Conservation (phyloP, 2,329 filamentous ascomycete species). For the Fusarium secorum region DNA sequence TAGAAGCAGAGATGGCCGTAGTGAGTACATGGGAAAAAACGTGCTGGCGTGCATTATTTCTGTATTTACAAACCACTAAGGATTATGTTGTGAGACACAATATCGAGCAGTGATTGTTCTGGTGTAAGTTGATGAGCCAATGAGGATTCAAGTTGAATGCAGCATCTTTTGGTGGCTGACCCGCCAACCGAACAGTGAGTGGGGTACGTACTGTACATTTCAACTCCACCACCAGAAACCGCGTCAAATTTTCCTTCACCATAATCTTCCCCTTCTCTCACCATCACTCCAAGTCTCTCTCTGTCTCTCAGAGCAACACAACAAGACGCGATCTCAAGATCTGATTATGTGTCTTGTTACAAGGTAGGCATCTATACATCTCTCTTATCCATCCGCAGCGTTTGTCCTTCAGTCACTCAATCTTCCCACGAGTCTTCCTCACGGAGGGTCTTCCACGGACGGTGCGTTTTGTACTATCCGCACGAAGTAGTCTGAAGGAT, state of each 20-base stretch:
- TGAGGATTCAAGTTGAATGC: background rate
- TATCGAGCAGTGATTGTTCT: background rate
- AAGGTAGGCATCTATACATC: background rate
- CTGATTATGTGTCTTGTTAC: background rate
- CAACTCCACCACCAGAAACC: conserved; percentile 18
- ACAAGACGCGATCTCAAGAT: background rate
- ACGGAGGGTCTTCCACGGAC: conserved; percentile 47
- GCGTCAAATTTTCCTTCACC: conserved; percentile 18
- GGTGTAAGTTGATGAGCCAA: conserved; percentile 16
- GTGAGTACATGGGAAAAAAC: background rate
- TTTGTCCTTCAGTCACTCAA: conserved; percentile 45
- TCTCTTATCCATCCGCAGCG: conserved; percentile 35
- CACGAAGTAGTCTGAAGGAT: conserved; percentile 48
- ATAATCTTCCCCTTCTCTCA: background rate
- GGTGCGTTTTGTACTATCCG: conserved; percentile 49
- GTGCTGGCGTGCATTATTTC: background rate
- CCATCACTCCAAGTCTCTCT: background rate
- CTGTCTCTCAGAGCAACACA: background rate
- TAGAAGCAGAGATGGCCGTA: background rate
- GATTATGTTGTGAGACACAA: background rate
- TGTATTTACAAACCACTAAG: background rate
- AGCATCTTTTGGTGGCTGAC: background rate
- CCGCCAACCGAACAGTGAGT: conserved; percentile 15
- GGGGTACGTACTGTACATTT: background rate
- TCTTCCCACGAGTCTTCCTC: conserved; percentile 46